phyloP scores from a whole-genome alignment of 768 basidiomycete genomes.

The Leccinum aurantiacum region DNA sequence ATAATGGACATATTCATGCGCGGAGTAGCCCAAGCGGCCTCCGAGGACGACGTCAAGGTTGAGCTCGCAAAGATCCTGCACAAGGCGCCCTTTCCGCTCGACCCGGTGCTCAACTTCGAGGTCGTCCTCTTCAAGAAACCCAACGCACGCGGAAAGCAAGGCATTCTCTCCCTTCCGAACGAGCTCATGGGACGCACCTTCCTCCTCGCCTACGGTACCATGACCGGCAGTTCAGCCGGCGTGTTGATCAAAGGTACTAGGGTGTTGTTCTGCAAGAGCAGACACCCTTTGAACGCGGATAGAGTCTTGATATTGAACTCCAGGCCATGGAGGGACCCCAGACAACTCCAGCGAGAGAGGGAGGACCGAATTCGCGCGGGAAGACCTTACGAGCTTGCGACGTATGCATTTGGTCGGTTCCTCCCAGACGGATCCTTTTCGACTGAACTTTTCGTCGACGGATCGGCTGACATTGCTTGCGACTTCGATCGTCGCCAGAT shows the following conservation, averaged over 20 bases:
- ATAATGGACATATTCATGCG: conserved; percentile 39
- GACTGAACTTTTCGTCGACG: conserved; percentile 28
- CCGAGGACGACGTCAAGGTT: conserved; percentile 32
- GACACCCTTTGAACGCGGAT: conserved; percentile 20
- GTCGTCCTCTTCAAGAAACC: conserved; percentile 29
- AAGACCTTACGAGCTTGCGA: conserved; percentile 21
- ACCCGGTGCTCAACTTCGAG: conserved; percentile 35
- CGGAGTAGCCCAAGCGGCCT: conserved; percentile 29
- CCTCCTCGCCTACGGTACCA: conserved; percentile 26
- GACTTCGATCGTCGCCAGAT: conserved; percentile 34
- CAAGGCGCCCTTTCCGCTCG: conserved; percentile 32
- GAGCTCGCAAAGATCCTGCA: conserved; percentile 36
- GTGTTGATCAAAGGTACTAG: conserved; percentile 27
- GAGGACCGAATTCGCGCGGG: conserved; percentile 25
- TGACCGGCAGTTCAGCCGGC: conserved; percentile 12
- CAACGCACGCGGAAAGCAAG: conserved; percentile 23
- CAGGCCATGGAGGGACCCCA: conserved; percentile 34
- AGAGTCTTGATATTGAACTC: conserved; percentile 26
- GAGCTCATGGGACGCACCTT: conserved; percentile 23
- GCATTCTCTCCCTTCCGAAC: conserved; percentile 34
- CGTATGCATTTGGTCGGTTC: conserved; percentile 38
- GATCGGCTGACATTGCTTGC: conserved; percentile 35
- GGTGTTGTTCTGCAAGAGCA: conserved; percentile 25
- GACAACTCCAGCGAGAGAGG: conserved; percentile 22
- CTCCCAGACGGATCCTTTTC: conserved; percentile 36